Base-by-base conservation (phyloP, 108 stramenopile species). In the Skeletonema menzelii region DNA sequence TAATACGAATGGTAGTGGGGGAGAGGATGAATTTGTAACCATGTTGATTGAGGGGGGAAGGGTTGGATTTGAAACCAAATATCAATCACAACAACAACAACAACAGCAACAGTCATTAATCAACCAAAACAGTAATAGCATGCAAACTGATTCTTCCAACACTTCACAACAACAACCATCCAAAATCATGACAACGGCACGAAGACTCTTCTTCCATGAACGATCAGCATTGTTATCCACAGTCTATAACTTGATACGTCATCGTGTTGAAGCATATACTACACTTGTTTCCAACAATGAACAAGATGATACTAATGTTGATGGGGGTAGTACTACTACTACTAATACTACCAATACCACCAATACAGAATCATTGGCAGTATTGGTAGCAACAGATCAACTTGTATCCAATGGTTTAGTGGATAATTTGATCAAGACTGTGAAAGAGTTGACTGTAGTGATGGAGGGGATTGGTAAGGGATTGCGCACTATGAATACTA, bases 361-460 rank as follows among this genome's bases (percentile, higher is more conserved):
- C 10, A 17, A 37, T 27, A 30, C 8, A 8, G 11, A 3, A 19
- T 24, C 58, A 26, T 8, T 17, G 27, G 38, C 37, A 12, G 27
- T 85, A 2, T 42, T 90, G 15, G 59, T 70, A 13, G 87, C 87
- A 13, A 91, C 88, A 15, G 87, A 94, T 79, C 77, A 71, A 32
- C 47, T 90, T 28, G 59, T 94, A 26, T 42, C 82, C 49, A 59
- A 81, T 20, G 77, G 76, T 27, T 70, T 91, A 6, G 77, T 91
- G 20, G 3, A 14, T 0, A 85, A 87, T 30, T 64, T 94, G n/a
- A 60, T 94, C n/a, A 31, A 70, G 56, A 26, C 82, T n/a, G 73
- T 91, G 22, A 42, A 65, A 67, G 87, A 90, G 13, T 69, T 78
- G 63, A 86, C 84, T n/a, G 62, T 64, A 42, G 49, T 63, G 31